Conservation (phyloP, 139 green algal genomes). For the Asterochloris erici region DNA sequence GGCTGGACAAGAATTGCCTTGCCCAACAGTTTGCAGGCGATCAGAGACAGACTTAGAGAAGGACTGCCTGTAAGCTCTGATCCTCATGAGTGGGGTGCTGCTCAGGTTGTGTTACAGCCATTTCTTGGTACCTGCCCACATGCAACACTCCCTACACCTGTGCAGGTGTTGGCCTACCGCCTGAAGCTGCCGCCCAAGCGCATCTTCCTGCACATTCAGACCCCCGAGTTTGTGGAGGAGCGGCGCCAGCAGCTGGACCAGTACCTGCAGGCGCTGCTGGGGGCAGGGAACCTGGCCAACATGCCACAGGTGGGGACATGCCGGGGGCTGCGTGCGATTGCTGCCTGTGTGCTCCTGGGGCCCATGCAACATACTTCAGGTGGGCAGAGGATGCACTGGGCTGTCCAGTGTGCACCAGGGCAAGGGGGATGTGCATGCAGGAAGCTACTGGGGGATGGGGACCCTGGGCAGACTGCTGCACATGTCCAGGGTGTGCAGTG, state of each 20-base stretch:
- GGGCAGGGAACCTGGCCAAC: background rate
- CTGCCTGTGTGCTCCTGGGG: background rate
- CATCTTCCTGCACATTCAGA: constrained; percentile 49
- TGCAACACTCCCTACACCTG: background rate
- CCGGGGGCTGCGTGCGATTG: background rate
- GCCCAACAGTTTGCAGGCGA: background rate
- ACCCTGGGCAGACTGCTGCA: too few relatives aligned
- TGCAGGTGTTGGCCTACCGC: constrained; percentile 13
- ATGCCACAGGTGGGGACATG: background rate
- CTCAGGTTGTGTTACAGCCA: too few relatives aligned
- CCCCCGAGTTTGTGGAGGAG: constrained; percentile 54
- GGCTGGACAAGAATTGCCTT: background rate
- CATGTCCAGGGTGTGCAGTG: too few relatives aligned
- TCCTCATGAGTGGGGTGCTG: too few relatives aligned
- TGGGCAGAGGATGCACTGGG: background rate
- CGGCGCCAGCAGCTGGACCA: constrained; percentile 47
- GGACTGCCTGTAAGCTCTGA: too few relatives aligned
- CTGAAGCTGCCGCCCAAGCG: constrained; percentile 63
- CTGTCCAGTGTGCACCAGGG: background rate
- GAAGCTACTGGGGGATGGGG: too few relatives aligned
- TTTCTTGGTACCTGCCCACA: too few relatives aligned
- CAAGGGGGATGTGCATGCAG: background rate
- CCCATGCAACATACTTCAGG: background rate
- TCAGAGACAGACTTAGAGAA: too few relatives aligned
- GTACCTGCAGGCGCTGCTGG: constrained; percentile 51